Conservation (phyloP, 106 monocot genomes). For the Acorus calamus region DNA sequence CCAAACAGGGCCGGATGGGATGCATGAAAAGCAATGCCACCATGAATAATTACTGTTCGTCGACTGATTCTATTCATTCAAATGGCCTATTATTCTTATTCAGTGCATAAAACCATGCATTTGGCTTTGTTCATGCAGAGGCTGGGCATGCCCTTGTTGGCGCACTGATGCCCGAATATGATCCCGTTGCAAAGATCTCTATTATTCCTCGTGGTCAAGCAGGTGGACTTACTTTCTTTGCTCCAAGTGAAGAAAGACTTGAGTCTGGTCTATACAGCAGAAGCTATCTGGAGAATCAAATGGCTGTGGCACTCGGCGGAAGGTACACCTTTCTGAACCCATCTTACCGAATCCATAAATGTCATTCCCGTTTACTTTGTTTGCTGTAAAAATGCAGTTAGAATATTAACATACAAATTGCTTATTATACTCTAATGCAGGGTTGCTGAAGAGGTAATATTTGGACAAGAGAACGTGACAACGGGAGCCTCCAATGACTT, state of each 20-base stretch:
- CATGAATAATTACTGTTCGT: too few species aligned
- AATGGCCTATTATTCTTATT: too few species aligned
- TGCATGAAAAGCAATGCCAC: too few species aligned
- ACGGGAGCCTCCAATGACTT: constrained; percentile 98
- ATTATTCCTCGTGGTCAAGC: constrained; percentile 97
- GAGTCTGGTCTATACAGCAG: constrained; percentile 96
- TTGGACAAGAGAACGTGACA: constrained; percentile 92
- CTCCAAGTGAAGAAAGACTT: constrained; percentile 94
- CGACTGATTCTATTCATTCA: too few species aligned
- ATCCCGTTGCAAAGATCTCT: constrained; percentile 97
- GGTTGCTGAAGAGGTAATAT: constrained; percentile 98
- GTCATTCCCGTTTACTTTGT: too few species aligned
- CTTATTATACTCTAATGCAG: constrained; percentile 23
- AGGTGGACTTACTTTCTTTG: constrained; percentile 95
- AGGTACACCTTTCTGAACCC: constrained; percentile 32
- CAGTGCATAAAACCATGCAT: too few species aligned
- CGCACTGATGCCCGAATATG: constrained; percentile 98
- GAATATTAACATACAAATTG: not conserved
- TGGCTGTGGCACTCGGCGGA: constrained; percentile 98
- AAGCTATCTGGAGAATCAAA: constrained; percentile 95
- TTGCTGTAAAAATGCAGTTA: not conserved
- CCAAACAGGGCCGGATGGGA: too few species aligned
- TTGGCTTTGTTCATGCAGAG: constrained; percentile 33
- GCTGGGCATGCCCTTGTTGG: constrained; percentile 98
- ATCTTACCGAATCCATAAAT: too few species aligned